Percentiles rank a stretch among this genome's conserved stretches.
These are phyloP conservation scores for Aplosporella prunicola DNA, from an alignment of 2,329 filamentous ascomycete species.

Conservation along the genomic window DNA sequence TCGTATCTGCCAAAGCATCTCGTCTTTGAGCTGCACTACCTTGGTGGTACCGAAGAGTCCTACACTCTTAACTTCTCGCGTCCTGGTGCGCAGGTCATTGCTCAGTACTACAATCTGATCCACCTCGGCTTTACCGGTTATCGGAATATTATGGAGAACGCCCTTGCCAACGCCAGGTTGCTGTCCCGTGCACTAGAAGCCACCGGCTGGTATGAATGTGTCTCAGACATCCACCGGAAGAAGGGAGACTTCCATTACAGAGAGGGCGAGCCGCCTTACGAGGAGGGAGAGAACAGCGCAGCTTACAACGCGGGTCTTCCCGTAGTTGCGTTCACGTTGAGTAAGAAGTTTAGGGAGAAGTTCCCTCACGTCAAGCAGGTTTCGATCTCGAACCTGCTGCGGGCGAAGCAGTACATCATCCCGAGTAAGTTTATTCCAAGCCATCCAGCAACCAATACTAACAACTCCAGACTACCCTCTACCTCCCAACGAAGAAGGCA, in stretches of 20 bases:
- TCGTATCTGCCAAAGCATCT: slow-evolving; percentile 56
- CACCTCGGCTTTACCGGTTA: slow-evolving; percentile 60
- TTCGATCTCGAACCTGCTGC: slow-evolving; percentile 51
- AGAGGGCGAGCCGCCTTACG: slow-evolving; percentile 34
- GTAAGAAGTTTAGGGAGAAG: slow-evolving; percentile 50
- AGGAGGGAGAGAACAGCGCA: slow-evolving; percentile 44
- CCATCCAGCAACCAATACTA: background rate
- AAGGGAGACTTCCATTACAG: slow-evolving; percentile 38
- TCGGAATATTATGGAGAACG: slow-evolving; percentile 56
- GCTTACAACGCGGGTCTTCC: slow-evolving; percentile 57
- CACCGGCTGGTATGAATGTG: slow-evolving; percentile 51
- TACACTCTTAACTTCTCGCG: slow-evolving; percentile 67
- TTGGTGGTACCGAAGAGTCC: slow-evolving; percentile 61
- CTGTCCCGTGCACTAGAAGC: slow-evolving; percentile 54
- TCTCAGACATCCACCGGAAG: slow-evolving; percentile 56
- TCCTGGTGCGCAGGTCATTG: slow-evolving; percentile 59
- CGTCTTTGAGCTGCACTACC: slow-evolving; percentile 61
- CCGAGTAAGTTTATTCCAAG: slow-evolving; percentile 40
- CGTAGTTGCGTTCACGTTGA: slow-evolving; percentile 58
- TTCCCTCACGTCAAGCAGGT: slow-evolving; percentile 57
- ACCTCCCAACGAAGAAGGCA: slow-evolving; percentile 51
- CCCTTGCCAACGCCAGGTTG: slow-evolving; percentile 53
- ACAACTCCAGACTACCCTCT: slow-evolving; percentile 48
- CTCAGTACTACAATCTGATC: slow-evolving; percentile 64
- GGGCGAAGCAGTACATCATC: slow-evolving; percentile 61